Conservation (phyloP, 805 yeast genomes). For the Wickerhamiella azyma region DNA sequence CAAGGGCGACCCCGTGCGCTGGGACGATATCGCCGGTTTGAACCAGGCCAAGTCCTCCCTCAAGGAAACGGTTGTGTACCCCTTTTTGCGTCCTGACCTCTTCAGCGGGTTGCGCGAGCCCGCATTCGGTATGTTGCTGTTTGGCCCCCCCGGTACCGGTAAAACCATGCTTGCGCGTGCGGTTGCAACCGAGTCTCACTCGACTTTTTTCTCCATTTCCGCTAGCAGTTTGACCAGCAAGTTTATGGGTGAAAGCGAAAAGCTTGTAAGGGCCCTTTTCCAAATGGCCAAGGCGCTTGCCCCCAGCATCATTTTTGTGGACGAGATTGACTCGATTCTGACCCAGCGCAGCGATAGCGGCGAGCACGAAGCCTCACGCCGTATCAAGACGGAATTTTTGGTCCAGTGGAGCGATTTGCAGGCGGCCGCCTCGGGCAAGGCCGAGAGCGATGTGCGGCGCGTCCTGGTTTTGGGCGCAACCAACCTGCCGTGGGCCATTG, state of each 20-base stretch:
- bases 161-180: conserved; percentile 96
- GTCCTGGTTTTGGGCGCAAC: conserved; percentile 91
- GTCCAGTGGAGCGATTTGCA: conserved; percentile 92
- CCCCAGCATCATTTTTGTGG: conserved; percentile 89
- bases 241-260: conserved; percentile 81
- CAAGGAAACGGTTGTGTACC: conserved; percentile 92
- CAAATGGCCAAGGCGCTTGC: conserved; percentile 71
- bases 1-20: conserved; percentile 77
- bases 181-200: conserved; percentile 87
- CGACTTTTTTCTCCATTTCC: conserved; percentile 82
- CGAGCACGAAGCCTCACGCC: conserved; percentile 76
- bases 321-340: conserved; percentile 84
- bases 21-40: conserved; percentile 93
- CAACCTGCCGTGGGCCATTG: conserved; percentile 89
- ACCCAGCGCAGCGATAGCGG: conserved; percentile 65
- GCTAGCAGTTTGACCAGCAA: conserved; percentile 82
- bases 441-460: conserved; percentile 40
- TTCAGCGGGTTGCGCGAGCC: conserved; percentile 88
- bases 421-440: conserved; percentile 71
- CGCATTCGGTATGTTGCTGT: conserved; percentile 85
- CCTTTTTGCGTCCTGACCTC: conserved; percentile 84
- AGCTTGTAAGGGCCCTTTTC: conserved; percentile 78
- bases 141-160: conserved; percentile 99
- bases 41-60: conserved; percentile 77
- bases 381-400: conserved; percentile 84